Evolutionary conservation across 192 early-diverging fungal genomes (phyloP).

Genomic region (Coemansia sp.): DNA sequence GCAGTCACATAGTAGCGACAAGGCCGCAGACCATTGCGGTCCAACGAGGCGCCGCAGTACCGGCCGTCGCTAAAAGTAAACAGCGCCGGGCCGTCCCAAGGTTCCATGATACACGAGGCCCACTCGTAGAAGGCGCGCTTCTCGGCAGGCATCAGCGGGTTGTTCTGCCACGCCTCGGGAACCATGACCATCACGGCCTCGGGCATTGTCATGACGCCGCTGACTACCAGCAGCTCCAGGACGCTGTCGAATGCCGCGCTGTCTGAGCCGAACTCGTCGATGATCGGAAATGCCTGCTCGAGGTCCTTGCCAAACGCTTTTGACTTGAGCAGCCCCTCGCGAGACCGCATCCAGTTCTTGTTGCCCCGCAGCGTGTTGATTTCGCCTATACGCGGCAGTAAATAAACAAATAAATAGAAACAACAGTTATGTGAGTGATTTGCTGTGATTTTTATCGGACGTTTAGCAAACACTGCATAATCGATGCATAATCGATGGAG

Average conservation of each 20-base stretch:
- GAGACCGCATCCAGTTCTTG: conserved; percentile 99
- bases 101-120: conserved; percentile 97
- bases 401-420: no score
- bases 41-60: conserved; percentile 95
- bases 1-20: conserved; percentile 94
- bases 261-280: conserved; percentile 94
- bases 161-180: conserved; percentile 97
- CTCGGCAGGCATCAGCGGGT: conserved; percentile 70
- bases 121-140: conserved; percentile 96
- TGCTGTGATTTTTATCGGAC: no score
- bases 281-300: conserved; percentile 83
- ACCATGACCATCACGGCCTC: conserved; percentile 99
- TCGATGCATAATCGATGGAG: no score
- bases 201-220: conserved; percentile 85
- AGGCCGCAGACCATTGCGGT: conserved; percentile 97
- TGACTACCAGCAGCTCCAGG: conserved; percentile 88
- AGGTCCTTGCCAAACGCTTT: conserved; percentile 74
- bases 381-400: conserved; percentile 60
- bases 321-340: conserved; percentile 92
- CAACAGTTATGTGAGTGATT: no score
- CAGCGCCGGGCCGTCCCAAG: conserved; percentile 97
- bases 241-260: conserved; percentile 97
- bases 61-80: conserved; percentile 98
- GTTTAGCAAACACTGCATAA: no score
- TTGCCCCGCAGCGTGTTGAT: conserved; percentile 99